A percentile compares a stretch with the other conserved stretches of the same genome.
Evolutionary conservation across 192 early-diverging fungal genomes (phyloP).

Genomic region (Backusella mclennaniae): DNA sequence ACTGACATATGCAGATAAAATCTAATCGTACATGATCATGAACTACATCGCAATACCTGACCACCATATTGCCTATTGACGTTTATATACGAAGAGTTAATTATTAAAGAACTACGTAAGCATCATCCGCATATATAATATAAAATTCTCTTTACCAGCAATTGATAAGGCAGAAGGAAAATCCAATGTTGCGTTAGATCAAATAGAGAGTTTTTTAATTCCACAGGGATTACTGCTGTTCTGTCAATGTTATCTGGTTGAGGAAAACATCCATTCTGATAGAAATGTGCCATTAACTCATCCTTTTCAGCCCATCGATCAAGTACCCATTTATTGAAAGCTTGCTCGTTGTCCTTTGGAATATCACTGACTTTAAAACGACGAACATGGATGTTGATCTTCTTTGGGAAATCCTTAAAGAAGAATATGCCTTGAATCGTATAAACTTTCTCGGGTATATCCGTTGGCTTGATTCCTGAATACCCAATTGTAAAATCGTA

Average conservation of each 20-base stretch:
- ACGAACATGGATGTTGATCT: slow-evolving; percentile 83
- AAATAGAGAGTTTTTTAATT: slow-evolving; percentile 63
- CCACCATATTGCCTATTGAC: neutral
- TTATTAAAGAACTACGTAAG: neutral
- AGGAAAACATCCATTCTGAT: slow-evolving; percentile 70
- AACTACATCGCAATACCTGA: neutral
- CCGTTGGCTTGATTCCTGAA: slow-evolving; percentile 64
- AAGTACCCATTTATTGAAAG: slow-evolving; percentile 74
- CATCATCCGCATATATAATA: slow-evolving; percentile 48
- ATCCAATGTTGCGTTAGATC: slow-evolving; percentile 76
- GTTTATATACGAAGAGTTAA: neutral
- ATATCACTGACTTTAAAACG: slow-evolving; percentile 61
- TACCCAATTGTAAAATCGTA: slow-evolving; percentile 93
- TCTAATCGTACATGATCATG: neutral
- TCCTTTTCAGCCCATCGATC: slow-evolving; percentile 85
- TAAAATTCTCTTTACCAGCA: slow-evolving; percentile 66
- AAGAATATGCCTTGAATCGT: slow-evolving; percentile 76
- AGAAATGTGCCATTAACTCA: slow-evolving; percentile 74
- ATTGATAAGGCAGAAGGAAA: neutral
- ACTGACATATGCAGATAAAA: neutral
- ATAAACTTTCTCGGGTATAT: slow-evolving; percentile 78
- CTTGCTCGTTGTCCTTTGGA: slow-evolving; percentile 63
- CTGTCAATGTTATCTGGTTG: neutral
- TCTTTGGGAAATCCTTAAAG: slow-evolving; percentile 64
- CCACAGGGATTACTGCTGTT: slow-evolving; percentile 52